Evolutionary conservation across 495 filamentous ascomycete genomes (phyloP), one percentile per base, ranked within the genome.

Genomic region (Penicillium chermesinum): DNA sequence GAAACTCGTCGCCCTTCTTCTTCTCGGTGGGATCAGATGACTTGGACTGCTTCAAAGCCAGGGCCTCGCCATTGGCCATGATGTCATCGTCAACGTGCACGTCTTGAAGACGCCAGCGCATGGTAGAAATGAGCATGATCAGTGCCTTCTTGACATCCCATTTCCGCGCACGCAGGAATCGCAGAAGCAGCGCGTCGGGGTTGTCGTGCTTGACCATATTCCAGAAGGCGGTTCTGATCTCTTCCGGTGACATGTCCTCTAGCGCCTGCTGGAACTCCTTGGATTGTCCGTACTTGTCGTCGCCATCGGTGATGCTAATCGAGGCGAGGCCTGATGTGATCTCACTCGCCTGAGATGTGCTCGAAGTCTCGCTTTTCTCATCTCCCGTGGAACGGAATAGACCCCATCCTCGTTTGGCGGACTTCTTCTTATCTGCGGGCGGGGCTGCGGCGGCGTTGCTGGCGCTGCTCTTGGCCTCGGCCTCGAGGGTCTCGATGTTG

Each of bases 71-170:
- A 16, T 82, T 80, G 34, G 58, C 61, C 74, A 97, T 88, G 44
- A 98, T 81, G 59, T 91, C 89, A 41, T 87, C 83, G 59, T 96
- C 86, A 10, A 97, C 89, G 49, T 88, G 83, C 64, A 89, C 82
- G 48, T 94, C 89, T 48, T 75, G 70, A 41, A 79, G 61, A 50
- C 93, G 81, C 93, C 93, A 98, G 62, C 87, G 85, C 78, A 97
- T 90, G 2, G 93, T 96, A 4, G 88, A 87, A 30, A 98, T 79
- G 64, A 96, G 63, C 93, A 98, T 98, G 49, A 96, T 78, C 12
- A 98, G 74, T 14, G 93, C 91, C 56, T 87, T 89, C 38, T 96
- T 86, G 21, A 95, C 81, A 61, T 98, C 87, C 93, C 93, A 98
- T 67, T 97, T 98, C 30, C 93, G 79, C 7, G 93, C 93, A 34